Percentiles rank a stretch among this genome's conserved stretches.
These are phyloP conservation scores for Ogataea minuta DNA, from an alignment of 805 yeast species.

Conservation along the genomic window DNA sequence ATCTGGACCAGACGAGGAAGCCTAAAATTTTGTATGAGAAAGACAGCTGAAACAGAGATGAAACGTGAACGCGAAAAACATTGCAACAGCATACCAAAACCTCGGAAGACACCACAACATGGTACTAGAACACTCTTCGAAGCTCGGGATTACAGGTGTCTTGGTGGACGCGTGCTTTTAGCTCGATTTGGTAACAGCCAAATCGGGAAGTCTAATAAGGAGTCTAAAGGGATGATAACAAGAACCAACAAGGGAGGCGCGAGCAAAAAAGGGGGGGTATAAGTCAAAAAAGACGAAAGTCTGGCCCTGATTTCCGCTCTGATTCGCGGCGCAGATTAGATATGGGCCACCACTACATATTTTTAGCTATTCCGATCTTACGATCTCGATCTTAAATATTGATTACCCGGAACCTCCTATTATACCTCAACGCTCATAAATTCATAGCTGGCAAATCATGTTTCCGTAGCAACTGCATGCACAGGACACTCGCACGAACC, in stretches of 20 bases:
- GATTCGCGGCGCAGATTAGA: neutral
- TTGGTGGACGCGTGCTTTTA: conserved; percentile 7
- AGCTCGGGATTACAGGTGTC: no score
- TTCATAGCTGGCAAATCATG: neutral
- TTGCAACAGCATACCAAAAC: no score
- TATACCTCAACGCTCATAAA: conserved; percentile 1
- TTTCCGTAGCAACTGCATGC: conserved; percentile 44
- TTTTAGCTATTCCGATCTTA: no score
- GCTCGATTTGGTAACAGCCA: conserved; percentile 3
- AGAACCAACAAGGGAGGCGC: neutral
- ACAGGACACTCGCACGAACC: conserved; percentile 88
- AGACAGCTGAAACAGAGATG: neutral
- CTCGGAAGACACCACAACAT: no score
- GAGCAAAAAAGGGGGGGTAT: neutral
- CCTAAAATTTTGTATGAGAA: neutral
- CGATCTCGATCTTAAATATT: no score
- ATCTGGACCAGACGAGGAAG: neutral
- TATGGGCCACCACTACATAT: no score
- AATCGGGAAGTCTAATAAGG: conserved; percentile 2
- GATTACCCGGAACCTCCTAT: no score
- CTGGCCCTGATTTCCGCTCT: no score
- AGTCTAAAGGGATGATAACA: conserved; percentile 2
- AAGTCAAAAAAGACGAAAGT: neutral
- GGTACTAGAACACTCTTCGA: no score
- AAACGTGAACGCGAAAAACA: no score